Percentiles rank a stretch among this genome's conserved stretches.
These are phyloP conservation scores for Salix koriyanagi DNA, from an alignment of 345 rosid genomes.

Conservation along the genomic window DNA sequence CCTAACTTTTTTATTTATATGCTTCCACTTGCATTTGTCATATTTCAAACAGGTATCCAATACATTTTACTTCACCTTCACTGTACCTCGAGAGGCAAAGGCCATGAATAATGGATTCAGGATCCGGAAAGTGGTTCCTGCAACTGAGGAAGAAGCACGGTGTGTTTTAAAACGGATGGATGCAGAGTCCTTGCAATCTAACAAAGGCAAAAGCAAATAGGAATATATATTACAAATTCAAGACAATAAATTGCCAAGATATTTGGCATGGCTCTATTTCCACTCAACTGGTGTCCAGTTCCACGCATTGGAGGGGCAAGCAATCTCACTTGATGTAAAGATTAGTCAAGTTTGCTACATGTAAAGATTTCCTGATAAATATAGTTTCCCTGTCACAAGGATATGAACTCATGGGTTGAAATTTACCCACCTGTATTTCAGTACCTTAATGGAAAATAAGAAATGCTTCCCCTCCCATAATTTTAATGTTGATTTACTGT, in stretches of 20 bases:
- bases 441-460: neutral
- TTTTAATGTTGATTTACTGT: neutral
- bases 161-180: conserved; percentile 67
- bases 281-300: neutral
- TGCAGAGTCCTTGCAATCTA: conserved; percentile 41
- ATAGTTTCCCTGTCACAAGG: neutral
- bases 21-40: neutral
- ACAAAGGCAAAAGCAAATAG: neutral
- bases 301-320: neutral
- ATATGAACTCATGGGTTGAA: neutral
- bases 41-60: conserved; percentile 58
- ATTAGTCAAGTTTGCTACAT: neutral
- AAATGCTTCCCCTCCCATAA: neutral
- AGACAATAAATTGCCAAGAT: neutral
- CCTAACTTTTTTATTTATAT: neutral
- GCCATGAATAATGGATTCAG: conserved; percentile 41
- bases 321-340: neutral
- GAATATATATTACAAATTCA: neutral
- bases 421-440: too few species aligned
- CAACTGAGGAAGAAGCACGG: conserved; percentile 83
- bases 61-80: conserved; percentile 76
- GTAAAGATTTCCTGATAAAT: neutral
- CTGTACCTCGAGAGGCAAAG: conserved; percentile 66
- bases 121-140: conserved; percentile 74
- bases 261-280: neutral